Base-by-base conservation (phyloP, 2,329 filamentous ascomycete species). In the Fusarium newnesense region DNA sequence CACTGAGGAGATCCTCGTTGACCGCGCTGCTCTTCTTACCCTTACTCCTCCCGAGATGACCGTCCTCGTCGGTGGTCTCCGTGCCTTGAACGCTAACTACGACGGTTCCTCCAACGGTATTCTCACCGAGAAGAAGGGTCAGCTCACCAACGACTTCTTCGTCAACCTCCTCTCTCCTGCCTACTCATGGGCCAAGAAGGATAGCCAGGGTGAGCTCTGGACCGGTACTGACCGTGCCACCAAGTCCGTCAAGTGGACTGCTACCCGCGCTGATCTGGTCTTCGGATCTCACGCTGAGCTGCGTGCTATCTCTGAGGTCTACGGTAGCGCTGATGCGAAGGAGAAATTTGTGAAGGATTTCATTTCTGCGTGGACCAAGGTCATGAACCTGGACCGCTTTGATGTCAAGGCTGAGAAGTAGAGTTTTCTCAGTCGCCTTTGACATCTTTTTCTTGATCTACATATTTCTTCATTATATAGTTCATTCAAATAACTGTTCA, bases 131-230 rank as follows among this genome's bases (percentile, higher is more conserved):
- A 86, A 85, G 12, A 91, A 92, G 2, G 93, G 93, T 46, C 82
- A 89, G 75, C 86, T 95, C 76, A 93, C 90, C 78, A 94, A 93
- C 82, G 93, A 95, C 84, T 95, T 94, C 87, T 95, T 95, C 79
- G 88, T 93, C 82, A 94, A 95, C 84, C 86, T 95, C 4, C 88
- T 95, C 30, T 92, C 94, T 78, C 88, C 87, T 77, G 84, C 82
- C 81, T 93, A 88, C 11, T 85, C 83, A 28, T 95, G 93, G 93
- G 77, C 76, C 26, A 83, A 83, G 43, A 82, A 83, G 30, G 73
- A 84, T 64, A 74, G 76, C n/a, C 83, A 81, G 60, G 79, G 83
- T 39, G 92, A 94, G 76, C 62, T 86, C 57, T 94, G 88, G 81
- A 87, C 90, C 69, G 92, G 91, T 40, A 77, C 83, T 19, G 91